Evolutionary conservation across 2,329 filamentous ascomycete species (phyloP).

Genomic region (Hirsutella minnesotensis): DNA sequence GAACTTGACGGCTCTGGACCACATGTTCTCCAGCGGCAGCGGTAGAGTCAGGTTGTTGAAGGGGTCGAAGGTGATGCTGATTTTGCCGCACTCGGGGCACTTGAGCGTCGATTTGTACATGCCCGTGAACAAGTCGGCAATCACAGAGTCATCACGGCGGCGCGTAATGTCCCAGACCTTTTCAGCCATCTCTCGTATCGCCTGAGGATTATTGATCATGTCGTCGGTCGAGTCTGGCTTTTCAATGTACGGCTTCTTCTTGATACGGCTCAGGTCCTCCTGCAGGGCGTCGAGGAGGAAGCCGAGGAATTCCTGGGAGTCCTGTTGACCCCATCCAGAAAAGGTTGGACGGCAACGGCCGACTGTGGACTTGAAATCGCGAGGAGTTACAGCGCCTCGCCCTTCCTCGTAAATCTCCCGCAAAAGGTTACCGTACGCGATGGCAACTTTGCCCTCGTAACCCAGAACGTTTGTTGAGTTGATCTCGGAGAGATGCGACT

Average conservation of each 20-base stretch:
- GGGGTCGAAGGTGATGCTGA: constrained; percentile 97
- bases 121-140: constrained; percentile 90
- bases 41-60: constrained; percentile 92
- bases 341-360: constrained; percentile 76
- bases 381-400: constrained; percentile 60
- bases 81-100: constrained; percentile 82
- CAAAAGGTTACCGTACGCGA: constrained; percentile 65
- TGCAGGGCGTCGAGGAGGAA: constrained; percentile 91
- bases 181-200: constrained; percentile 74
- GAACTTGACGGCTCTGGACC: constrained; percentile 63
- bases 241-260: constrained; percentile 93
- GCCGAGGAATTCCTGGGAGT: constrained; percentile 92
- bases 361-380: constrained; percentile 71
- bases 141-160: constrained; percentile 84
- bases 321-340: constrained; percentile 90
- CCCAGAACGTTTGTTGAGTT: constrained; percentile 79
- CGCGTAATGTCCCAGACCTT: constrained; percentile 88
- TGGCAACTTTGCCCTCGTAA: constrained; percentile 78
- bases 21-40: constrained; percentile 75
- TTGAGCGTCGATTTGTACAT: constrained; percentile 97
- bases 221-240: constrained; percentile 97
- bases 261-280: constrained; percentile 86
- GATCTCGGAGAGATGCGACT: constrained; percentile 65
- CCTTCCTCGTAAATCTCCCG: constrained; percentile 65
- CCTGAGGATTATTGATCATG: constrained; percentile 72